Evolutionary conservation across 257 asterid species (phyloP).

Genomic region (Asclepias syriaca): DNA sequence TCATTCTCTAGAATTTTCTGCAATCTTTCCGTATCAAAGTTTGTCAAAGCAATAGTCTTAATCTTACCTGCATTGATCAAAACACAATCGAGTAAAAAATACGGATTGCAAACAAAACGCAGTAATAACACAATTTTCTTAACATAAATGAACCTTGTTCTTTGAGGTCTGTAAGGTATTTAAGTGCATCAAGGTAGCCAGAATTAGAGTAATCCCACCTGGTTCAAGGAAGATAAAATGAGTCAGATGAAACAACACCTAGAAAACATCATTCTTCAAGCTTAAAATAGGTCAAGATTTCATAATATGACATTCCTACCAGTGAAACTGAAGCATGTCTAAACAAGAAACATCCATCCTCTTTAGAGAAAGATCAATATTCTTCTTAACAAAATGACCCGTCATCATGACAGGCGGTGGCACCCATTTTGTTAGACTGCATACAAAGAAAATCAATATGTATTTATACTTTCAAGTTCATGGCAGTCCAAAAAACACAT

Average conservation of each 20-base stretch:
- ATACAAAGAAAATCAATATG: slow-evolving; percentile 7
- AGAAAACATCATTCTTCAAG: not conserved
- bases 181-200: slow-evolving; percentile 95
- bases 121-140: slow-evolving; percentile 10
- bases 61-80: slow-evolving; percentile 67
- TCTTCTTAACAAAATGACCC: slow-evolving; percentile 64
- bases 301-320: slow-evolving; percentile 34
- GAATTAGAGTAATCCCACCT: slow-evolving; percentile 97
- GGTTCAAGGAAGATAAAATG: slow-evolving; percentile 16
- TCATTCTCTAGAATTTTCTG: slow-evolving; percentile 78
- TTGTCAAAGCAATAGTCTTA: slow-evolving; percentile 93
- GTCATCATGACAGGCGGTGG: slow-evolving; percentile 99
- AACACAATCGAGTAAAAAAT: slow-evolving; percentile 26
- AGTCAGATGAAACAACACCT: not conserved
- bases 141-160: slow-evolving; percentile 61
- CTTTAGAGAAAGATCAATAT: slow-evolving; percentile 67
- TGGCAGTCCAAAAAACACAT: not conserved
- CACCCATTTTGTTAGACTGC: slow-evolving; percentile 98
- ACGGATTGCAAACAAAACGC: slow-evolving; percentile 1
- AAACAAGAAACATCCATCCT: slow-evolving; percentile 91
- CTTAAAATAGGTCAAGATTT: not conserved
- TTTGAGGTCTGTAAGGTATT: slow-evolving; percentile 93
- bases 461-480: not conserved
- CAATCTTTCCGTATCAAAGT: slow-evolving; percentile 89
- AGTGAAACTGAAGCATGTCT: slow-evolving; percentile 99